These are phyloP conservation scores for Colletotrichum viniferum DNA, from an alignment of 2,329 filamentous ascomycete species.

Conservation along the genomic window DNA sequence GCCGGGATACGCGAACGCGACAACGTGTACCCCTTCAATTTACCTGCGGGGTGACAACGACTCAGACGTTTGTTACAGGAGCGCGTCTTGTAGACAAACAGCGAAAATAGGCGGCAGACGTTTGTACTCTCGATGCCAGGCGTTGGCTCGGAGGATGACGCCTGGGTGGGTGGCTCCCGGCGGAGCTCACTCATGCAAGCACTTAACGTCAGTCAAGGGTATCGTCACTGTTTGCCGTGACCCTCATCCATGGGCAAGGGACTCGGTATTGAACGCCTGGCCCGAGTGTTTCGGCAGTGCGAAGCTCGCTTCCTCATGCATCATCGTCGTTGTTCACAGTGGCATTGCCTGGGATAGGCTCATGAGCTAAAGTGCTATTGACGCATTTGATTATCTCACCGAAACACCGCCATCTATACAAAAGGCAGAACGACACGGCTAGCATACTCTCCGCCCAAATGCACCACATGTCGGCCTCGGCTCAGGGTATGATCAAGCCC, in stretches of 20 bases:
- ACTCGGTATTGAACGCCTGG: neutral
- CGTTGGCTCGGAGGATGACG: neutral
- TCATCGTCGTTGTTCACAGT: neutral
- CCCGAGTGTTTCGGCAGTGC: neutral
- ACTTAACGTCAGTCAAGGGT: neutral
- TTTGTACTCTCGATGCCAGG: neutral
- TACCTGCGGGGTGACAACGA: neutral
- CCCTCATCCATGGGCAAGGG: neutral
- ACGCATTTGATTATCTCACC: neutral
- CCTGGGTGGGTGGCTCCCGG: neutral
- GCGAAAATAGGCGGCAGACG: neutral
- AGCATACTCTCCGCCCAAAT: slow-evolving; percentile 23
- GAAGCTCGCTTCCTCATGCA: neutral
- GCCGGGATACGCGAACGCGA: neutral
- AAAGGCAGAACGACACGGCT: slow-evolving; percentile 25
- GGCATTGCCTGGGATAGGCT: neutral
- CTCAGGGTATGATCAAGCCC: slow-evolving; percentile 15
- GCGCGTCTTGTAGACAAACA: neutral
- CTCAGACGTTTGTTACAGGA: neutral
- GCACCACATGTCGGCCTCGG: slow-evolving; percentile 24
- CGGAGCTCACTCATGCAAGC: neutral
- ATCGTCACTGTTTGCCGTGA: neutral
- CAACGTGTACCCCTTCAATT: neutral
- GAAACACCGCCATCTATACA: neutral
- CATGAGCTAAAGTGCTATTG: neutral